Percentiles rank a stretch among this genome's conserved stretches.
phyloP scores from a whole-genome alignment of 306 rosid genomes.

The Inga oerstediana region DNA sequence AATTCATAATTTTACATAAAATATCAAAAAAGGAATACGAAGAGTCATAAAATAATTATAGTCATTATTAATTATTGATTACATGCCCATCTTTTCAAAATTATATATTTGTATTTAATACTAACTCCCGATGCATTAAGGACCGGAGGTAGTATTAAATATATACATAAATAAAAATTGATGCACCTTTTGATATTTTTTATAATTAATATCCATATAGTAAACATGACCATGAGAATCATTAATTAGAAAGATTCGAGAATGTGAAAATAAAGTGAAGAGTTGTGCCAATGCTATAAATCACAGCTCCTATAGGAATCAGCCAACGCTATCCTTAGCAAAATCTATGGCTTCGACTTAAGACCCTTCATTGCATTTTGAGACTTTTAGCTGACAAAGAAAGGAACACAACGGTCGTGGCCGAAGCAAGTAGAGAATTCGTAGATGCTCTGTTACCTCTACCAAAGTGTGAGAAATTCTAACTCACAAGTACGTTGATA shows the following conservation, averaged over 20 bases:
- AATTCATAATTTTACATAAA: not conserved
- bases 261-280: not conserved
- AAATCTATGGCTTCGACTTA: not conserved
- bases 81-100: not conserved
- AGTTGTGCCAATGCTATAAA: no score
- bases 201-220: not conserved
- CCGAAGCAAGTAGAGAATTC: not conserved
- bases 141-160: not conserved
- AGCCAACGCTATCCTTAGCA: no score
- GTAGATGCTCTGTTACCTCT: not conserved
- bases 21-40: not conserved
- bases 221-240: not conserved
- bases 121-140: no score
- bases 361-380: not conserved
- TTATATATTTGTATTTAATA: no score
- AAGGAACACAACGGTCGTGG: not conserved
- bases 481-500: not conserved
- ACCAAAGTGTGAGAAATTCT: not conserved
- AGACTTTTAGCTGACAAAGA: not conserved
- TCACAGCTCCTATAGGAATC: no score
- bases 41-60: not conserved
- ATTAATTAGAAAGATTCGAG: not conserved
- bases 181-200: not conserved
- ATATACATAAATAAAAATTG: not conserved
- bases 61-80: no score